Evolutionary conservation across 306 rosid genomes (phyloP), one percentile per base, ranked within the genome.

Genomic region (Pachyrhizus erosus): DNA sequence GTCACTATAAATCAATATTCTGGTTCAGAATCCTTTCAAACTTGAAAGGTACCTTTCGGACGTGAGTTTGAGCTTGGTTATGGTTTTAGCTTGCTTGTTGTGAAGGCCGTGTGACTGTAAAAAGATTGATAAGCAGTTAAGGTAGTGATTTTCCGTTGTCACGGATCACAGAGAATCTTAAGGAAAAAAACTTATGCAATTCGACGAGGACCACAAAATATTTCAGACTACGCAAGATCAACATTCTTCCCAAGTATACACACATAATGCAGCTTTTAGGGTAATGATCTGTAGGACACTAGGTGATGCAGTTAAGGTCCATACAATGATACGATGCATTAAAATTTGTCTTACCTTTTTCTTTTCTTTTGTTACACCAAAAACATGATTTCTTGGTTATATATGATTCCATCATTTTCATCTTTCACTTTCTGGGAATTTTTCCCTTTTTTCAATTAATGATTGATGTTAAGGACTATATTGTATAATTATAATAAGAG

Each of bases 61-160:
- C 0, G 21, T 46, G 21, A 79, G 34, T 67, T 68, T 79, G 74
- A 67, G 74, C 82, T 42, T 66, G 80, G 45, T 54, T 52, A 45
- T 24, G 51, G 21, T 58, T 62, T 8, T 69, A 39, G 62, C 62
- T 79, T 80, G 73, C 66, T 66, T 71, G 49, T 45, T 54, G 82
- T 74, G 87, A 69, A 18, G 79, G 76, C 43, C 60, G 45, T 66
- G 26, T 23, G 34, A 23, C 55, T 78, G 49, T 58, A 54, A 62
- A 76, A 65, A 61, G 74, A 76, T 11, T 60, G 58, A 8, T 29
- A 39, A 20, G 45, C 73, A 13, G 29, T 78, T 73, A 83, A 49
- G 84, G 34, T 27, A 52, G 69, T 52, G 88, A 76, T 62, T 64
- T 81, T 85, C 66, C 85, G 6, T 77, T 85, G 83, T 85, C 85